Conservation (phyloP, 129 eudicot genomes). For the Deinandra increscens region DNA sequence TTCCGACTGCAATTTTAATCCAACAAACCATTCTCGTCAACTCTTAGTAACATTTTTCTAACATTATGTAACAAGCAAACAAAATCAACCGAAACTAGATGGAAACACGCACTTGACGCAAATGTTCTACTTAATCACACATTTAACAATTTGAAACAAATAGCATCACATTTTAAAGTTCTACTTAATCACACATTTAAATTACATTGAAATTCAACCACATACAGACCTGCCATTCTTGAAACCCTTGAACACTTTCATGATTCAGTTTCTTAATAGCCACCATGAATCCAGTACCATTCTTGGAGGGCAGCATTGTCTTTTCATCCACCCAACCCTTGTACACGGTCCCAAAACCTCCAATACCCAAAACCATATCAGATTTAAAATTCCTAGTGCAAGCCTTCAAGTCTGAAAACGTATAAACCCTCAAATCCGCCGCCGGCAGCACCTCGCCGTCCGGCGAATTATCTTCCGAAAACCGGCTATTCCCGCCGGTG, state of each 20-base stretch:
- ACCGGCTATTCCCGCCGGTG: slow-evolving; percentile 37
- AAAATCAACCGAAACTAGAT: background rate
- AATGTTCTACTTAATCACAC: background rate
- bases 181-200: background rate
- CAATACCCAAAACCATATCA: slow-evolving; percentile 67
- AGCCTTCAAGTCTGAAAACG: slow-evolving; percentile 55
- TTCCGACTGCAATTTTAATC: slow-evolving; percentile 60
- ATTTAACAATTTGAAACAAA: slow-evolving; percentile 5
- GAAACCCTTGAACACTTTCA: slow-evolving; percentile 71
- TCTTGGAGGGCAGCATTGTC: slow-evolving; percentile 50
- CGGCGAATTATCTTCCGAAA: slow-evolving; percentile 19
- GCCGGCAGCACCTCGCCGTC: slow-evolving; percentile 61
- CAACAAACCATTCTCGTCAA: background rate
- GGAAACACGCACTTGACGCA: background rate
- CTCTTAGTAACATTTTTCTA: background rate
- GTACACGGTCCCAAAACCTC: slow-evolving; percentile 86
- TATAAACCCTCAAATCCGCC: slow-evolving; percentile 59
- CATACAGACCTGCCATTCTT: slow-evolving; percentile 78
- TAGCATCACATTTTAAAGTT: background rate
- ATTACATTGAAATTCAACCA: background rate
- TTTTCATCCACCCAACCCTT: slow-evolving; percentile 87
- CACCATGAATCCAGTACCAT: slow-evolving; percentile 55
- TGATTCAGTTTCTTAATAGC: slow-evolving; percentile 77
- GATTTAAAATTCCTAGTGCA: slow-evolving; percentile 66
- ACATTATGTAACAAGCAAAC: background rate